phyloP scores from a whole-genome alignment of 306 rosid genomes.

The Hippophae tibetana region DNA sequence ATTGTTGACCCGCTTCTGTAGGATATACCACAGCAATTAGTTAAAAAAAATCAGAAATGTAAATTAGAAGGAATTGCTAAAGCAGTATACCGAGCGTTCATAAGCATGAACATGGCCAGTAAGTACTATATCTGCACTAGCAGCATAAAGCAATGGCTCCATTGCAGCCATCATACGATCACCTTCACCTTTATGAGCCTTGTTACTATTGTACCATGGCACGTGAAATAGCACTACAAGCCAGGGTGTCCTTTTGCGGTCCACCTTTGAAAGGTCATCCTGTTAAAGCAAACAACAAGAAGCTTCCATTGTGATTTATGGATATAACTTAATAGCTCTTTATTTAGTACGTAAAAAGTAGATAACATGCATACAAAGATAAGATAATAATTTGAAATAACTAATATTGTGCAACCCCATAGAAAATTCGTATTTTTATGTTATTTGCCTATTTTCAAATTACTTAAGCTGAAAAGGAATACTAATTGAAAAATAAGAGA shows the following conservation, averaged over 20 bases:
- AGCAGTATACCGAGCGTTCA: slow-evolving; percentile 61
- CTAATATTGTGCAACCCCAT: background rate
- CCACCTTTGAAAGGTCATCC: slow-evolving; percentile 66
- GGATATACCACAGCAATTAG: slow-evolving; percentile 3
- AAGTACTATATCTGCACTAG: slow-evolving; percentile 56
- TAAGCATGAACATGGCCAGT: slow-evolving; percentile 94
- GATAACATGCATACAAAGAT: background rate
- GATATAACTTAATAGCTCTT: background rate
- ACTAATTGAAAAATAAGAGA: slow-evolving; percentile 10
- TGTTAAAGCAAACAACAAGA: slow-evolving; percentile 22
- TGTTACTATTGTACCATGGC: slow-evolving; percentile 92
- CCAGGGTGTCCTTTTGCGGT: slow-evolving; percentile 82
- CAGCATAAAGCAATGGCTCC: slow-evolving; percentile 79
- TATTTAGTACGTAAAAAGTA: background rate
- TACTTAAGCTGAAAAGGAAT: background rate
- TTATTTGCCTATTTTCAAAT: too few species aligned
- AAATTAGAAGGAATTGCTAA: background rate
- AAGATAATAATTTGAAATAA: background rate
- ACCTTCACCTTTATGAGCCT: slow-evolving; percentile 88
- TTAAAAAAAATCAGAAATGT: background rate
- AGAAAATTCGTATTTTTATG: background rate
- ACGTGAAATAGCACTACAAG: slow-evolving; percentile 65
- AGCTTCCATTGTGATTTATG: background rate
- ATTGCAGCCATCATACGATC: slow-evolving; percentile 60
- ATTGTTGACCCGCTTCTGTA: slow-evolving; percentile 59